Evolutionary conservation across 78 protist species (phyloP).

Genomic region (Dictyostelium purpureum): DNA sequence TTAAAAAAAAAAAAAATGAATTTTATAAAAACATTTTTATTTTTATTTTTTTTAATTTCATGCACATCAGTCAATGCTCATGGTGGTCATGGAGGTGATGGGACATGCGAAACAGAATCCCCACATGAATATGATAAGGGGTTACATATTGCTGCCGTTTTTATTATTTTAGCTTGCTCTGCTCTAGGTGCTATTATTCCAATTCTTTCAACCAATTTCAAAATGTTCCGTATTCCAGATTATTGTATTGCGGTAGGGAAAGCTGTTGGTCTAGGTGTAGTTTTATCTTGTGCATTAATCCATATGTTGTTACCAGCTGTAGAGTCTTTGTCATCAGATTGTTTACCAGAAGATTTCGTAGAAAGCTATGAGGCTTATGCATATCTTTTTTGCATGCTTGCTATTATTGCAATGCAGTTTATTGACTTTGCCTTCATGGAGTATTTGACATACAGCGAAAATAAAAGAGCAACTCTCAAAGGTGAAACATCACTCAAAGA

Average conservation of each 20-base stretch:
- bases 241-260: constrained; percentile 31
- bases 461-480: background rate
- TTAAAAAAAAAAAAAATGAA: too few relatives aligned
- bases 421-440: background rate
- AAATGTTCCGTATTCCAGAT: background rate
- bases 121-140: background rate
- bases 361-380: constrained; percentile 42
- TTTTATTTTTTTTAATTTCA: too few relatives aligned
- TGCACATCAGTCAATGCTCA: too few relatives aligned
- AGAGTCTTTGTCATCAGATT: constrained; percentile 1
- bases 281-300: constrained; percentile 41
- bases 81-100: too few relatives aligned
- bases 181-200: constrained; percentile 10
- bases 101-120: background rate
- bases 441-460: background rate
- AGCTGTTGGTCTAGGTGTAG: constrained; percentile 72
- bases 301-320: constrained; percentile 61
- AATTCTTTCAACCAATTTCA: background rate
- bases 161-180: constrained; percentile 2
- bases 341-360: constrained; percentile 36
- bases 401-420: constrained; percentile 8
- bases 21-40: too few relatives aligned
- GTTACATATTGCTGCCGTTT: constrained; percentile 25
- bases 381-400: background rate
- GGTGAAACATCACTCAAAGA: background rate